phyloP scores from a whole-genome alignment of 257 asterid species.

The Scutellaria galericulata region DNA sequence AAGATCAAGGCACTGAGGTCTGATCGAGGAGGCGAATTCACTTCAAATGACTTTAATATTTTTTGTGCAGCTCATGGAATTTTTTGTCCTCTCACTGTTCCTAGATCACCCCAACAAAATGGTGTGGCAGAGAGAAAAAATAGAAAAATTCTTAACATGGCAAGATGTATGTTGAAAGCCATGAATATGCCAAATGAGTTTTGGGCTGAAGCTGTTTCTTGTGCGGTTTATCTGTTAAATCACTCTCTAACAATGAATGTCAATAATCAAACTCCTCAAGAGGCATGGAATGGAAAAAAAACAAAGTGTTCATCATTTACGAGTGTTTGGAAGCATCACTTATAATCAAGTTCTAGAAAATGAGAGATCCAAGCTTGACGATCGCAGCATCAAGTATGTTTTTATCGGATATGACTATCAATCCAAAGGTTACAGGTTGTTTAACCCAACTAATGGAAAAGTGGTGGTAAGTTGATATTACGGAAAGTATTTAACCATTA shows the following conservation, averaged over 20 bases:
- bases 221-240: background rate
- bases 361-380: background rate
- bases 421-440: background rate
- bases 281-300: background rate
- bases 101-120: background rate
- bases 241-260: background rate
- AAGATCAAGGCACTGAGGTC: background rate
- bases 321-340: background rate
- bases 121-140: background rate
- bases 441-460: background rate
- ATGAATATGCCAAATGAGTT: background rate
- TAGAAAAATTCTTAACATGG: background rate
- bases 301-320: background rate
- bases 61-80: too few species aligned
- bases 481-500: too few species aligned
- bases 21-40: too few species aligned
- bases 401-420: background rate
- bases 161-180: background rate
- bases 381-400: background rate
- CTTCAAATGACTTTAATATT: too few species aligned
- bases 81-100: too few species aligned
- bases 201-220: background rate
- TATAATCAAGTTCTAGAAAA: slow-evolving; percentile 2
- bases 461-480: too few species aligned
- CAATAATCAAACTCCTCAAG: background rate